Percentiles rank a stretch among this genome's conserved stretches.
Conservation (phyloP, 2,329 filamentous ascomycete species). For the Trichoderma brevicompactum region DNA sequence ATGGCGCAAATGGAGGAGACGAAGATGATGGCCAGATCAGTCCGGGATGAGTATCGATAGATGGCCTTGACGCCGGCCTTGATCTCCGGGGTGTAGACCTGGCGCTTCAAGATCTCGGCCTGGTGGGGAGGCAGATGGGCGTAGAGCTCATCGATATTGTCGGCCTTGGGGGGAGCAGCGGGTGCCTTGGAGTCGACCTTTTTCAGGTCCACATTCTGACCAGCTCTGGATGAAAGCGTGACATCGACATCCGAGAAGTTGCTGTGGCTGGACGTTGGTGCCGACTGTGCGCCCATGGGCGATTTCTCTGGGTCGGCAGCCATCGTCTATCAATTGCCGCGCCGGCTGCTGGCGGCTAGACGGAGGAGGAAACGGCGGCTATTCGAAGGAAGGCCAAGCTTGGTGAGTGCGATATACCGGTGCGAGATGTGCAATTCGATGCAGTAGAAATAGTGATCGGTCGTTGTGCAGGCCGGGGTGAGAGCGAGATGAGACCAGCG, state of each 20-base stretch:
- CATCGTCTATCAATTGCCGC: constrained; percentile 24
- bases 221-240: constrained; percentile 11
- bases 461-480: constrained; percentile 2
- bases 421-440: constrained; percentile 10
- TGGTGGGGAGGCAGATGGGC: constrained; percentile 68
- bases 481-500: constrained; percentile 15
- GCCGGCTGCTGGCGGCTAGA: constrained; percentile 19
- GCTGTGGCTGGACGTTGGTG: constrained; percentile 24
- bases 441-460: not conserved
- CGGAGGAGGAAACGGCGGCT: not conserved
- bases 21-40: constrained; percentile 66
- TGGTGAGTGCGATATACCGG: not conserved
- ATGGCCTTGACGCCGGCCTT: constrained; percentile 67
- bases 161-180: constrained; percentile 32
- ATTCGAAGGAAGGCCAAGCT: not conserved
- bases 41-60: constrained; percentile 70
- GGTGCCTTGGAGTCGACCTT: constrained; percentile 28
- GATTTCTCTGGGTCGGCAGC: constrained; percentile 24
- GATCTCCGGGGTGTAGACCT: constrained; percentile 67
- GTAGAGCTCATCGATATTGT: constrained; percentile 58
- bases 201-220: constrained; percentile 14
- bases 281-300: constrained; percentile 8
- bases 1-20: constrained; percentile 69
- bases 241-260: constrained; percentile 24
- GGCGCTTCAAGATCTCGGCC: constrained; percentile 67